A percentile compares a stretch with the other conserved stretches of the same genome.
Conservation (phyloP, 495 filamentous ascomycete genomes). For the Penicillium macrosclerotiorum region DNA sequence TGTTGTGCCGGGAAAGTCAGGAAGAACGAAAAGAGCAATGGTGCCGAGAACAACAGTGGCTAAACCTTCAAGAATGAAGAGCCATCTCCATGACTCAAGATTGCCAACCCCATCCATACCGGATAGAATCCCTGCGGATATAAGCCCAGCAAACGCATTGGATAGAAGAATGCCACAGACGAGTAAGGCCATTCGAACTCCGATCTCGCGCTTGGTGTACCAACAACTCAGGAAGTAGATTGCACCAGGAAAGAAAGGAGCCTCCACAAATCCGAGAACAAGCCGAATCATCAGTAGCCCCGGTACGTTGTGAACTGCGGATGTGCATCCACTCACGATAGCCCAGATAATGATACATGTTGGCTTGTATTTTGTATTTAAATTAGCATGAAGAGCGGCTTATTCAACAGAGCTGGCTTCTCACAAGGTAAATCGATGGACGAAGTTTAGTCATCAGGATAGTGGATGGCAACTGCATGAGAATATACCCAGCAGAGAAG, state of each 20-base stretch:
- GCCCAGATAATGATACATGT: conserved; percentile 64
- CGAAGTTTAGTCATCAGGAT: conserved; percentile 41
- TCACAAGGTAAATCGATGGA: conserved; percentile 58
- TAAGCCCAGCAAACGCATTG: conserved; percentile 61
- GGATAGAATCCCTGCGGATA: conserved; percentile 44
- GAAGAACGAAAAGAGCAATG: conserved; percentile 57
- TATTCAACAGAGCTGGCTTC: conserved; percentile 2
- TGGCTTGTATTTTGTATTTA: conserved; percentile 23
- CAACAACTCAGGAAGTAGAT: conserved; percentile 61
- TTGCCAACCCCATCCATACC: conserved; percentile 51
- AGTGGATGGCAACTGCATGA: conserved; percentile 20
- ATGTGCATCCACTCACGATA: conserved; percentile 56
- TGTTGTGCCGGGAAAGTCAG: conserved; percentile 71
- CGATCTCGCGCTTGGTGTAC: conserved; percentile 58
- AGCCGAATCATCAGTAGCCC: conserved; percentile 53
- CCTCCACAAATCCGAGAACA: conserved; percentile 47
- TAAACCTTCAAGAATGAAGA: conserved; percentile 63
- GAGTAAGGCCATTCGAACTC: conserved; percentile 56
- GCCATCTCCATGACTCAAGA: conserved; percentile 61
- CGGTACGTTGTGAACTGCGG: conserved; percentile 43
- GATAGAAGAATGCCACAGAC: conserved; percentile 56
- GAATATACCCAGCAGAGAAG: conserved; percentile 60
- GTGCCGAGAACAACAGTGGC: conserved; percentile 53
- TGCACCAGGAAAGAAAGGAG: conserved; percentile 60
- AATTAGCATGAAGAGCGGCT: not conserved